A percentile compares a stretch with the other conserved stretches of the same genome.
Conservation (phyloP, 2,329 filamentous ascomycete genomes). For the Fusarium dlaminii region DNA sequence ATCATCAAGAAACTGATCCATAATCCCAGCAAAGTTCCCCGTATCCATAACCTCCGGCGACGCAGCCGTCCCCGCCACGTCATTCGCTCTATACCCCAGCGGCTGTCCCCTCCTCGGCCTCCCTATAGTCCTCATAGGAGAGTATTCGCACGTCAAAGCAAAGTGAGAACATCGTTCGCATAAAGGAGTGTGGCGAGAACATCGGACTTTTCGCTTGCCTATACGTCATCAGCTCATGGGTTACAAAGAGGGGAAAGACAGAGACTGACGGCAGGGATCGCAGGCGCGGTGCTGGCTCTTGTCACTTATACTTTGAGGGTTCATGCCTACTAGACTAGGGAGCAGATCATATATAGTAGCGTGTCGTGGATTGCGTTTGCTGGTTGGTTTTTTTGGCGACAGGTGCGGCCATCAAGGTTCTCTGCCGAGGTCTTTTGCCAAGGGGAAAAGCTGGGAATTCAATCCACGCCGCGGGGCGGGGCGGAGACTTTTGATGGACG, state of each 20-base stretch:
- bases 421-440: constrained; percentile 6
- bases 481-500: neutral
- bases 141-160: constrained; percentile 24
- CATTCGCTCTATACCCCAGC: neutral
- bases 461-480: neutral
- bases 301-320: constrained; percentile 19
- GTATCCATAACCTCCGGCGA: neutral
- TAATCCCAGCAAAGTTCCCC: neutral
- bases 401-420: constrained; percentile 27
- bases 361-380: neutral
- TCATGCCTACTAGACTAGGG: constrained; percentile 10
- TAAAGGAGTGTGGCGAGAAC: constrained; percentile 23
- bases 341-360: neutral
- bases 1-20: constrained; percentile 14
- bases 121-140: constrained; percentile 22
- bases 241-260: neutral
- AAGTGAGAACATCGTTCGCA: constrained; percentile 32
- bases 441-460: neutral
- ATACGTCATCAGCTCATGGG: neutral
- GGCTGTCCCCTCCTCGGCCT: neutral
- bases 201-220: constrained; percentile 30
- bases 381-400: neutral
- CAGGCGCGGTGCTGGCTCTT: constrained; percentile 30
- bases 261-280: constrained; percentile 21
- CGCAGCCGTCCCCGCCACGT: neutral